These are phyloP conservation scores for Hevea brasiliensis DNA, from an alignment of 345 rosid species.

Conservation along the genomic window DNA sequence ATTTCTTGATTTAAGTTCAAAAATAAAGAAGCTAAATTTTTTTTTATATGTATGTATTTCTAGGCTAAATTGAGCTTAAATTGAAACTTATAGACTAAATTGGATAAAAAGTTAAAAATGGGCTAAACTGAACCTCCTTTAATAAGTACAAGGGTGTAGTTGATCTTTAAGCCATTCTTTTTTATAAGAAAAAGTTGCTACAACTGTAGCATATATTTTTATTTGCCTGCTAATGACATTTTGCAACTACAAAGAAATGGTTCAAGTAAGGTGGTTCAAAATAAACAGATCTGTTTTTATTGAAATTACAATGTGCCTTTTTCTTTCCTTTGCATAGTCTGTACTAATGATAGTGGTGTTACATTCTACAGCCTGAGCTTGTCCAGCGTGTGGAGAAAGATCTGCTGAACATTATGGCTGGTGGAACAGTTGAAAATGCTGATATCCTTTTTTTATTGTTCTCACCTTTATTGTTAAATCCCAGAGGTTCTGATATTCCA, in stretches of 20 bases:
- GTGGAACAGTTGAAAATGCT: conserved; percentile 72
- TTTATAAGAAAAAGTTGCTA: neutral
- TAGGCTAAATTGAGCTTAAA: no score
- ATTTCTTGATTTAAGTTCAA: no score
- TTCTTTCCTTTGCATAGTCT: conserved; percentile 3
- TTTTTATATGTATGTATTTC: no score
- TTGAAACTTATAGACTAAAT: no score
- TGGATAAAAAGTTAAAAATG: no score
- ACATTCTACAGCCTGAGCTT: conserved; percentile 83
- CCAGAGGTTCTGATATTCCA: neutral
- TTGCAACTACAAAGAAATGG: no score
- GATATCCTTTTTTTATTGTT: conserved; percentile 53
- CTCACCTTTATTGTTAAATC: neutral
- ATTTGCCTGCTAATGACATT: neutral
- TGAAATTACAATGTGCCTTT: neutral
- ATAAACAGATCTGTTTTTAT: no score
- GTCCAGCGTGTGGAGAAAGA: conserved; percentile 88
- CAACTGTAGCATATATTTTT: neutral
- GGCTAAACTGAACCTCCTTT: no score
- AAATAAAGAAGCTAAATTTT: no score
- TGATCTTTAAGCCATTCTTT: no score
- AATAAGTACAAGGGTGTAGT: no score
- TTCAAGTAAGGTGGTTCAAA: neutral
- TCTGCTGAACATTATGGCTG: conserved; percentile 86
- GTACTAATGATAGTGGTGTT: conserved; percentile 22